phyloP scores from a whole-genome alignment of 805 yeast species.

The Saccharomycopsis microspora region DNA sequence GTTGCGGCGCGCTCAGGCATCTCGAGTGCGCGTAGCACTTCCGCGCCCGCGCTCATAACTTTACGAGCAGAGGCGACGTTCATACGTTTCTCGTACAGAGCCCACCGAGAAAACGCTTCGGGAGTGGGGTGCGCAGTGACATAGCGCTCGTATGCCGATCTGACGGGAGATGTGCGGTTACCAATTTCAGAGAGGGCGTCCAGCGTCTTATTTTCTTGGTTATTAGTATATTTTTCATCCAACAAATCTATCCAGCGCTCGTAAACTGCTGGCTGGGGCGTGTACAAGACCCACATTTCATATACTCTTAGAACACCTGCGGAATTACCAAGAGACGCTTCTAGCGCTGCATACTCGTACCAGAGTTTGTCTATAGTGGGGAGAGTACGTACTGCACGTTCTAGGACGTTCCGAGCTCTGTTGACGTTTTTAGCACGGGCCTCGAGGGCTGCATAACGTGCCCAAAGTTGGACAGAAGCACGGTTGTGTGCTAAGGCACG shows the following conservation, averaged over 20 bases:
- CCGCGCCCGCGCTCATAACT: slow-evolving; percentile 59
- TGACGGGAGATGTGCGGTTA: slow-evolving; percentile 15
- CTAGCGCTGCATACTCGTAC: slow-evolving; percentile 74
- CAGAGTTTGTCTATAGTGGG: slow-evolving; percentile 82
- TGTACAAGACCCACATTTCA: slow-evolving; percentile 74
- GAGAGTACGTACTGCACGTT: slow-evolving; percentile 59
- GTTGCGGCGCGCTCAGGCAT: slow-evolving; percentile 18
- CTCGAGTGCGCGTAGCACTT: slow-evolving; percentile 28
- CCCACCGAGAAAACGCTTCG: slow-evolving; percentile 68
- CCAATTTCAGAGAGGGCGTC: no score
- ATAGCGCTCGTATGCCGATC: slow-evolving; percentile 48
- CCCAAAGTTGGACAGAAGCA: slow-evolving; percentile 76
- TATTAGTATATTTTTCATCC: slow-evolving; percentile 25
- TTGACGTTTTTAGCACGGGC: slow-evolving; percentile 60
- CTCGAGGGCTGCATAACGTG: slow-evolving; percentile 71
- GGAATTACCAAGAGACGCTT: slow-evolving; percentile 62
- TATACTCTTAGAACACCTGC: slow-evolving; percentile 53
- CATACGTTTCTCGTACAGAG: slow-evolving; percentile 53
- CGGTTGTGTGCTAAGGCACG: slow-evolving; percentile 72
- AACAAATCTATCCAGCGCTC: slow-evolving; percentile 32
- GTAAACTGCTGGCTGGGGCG: slow-evolving; percentile 63
- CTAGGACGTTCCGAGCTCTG: slow-evolving; percentile 80
- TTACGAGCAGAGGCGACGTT: slow-evolving; percentile 42
- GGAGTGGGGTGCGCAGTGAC: slow-evolving; percentile 40
- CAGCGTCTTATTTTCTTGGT: slow-evolving; percentile 30